Conservation (phyloP, 106 monocot species). For the Triglochin maritima region DNA sequence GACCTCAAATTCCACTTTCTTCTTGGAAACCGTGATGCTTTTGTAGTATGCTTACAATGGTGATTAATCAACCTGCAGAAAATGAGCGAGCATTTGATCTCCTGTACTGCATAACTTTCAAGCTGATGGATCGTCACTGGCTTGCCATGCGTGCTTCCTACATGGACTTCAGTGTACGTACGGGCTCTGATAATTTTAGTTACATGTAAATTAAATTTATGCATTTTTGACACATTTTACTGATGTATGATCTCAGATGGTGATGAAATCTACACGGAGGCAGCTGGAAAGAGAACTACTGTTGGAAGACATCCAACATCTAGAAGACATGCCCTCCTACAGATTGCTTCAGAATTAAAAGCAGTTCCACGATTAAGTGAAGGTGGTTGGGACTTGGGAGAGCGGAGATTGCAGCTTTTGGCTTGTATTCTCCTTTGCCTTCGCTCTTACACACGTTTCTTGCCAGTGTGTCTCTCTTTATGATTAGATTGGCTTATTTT, state of each 20-base stretch:
- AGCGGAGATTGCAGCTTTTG: no score
- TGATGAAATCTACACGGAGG: conserved; percentile 38
- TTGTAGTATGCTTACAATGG: background rate
- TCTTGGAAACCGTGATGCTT: no score
- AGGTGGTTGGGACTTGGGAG: no score
- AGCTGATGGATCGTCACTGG: conserved; percentile 90
- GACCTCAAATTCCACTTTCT: no score
- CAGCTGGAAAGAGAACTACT: conserved; percentile 37
- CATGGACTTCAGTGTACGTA: conserved; percentile 67
- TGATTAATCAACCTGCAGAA: conserved; percentile 30
- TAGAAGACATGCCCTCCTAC: conserved; percentile 43
- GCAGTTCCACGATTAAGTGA: background rate
- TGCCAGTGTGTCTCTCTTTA: no score
- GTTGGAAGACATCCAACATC: conserved; percentile 31
- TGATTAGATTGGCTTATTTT: no score
- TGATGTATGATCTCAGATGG: conserved; percentile 18
- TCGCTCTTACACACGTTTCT: no score
- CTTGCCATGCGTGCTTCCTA: conserved; percentile 76
- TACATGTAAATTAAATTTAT: background rate
- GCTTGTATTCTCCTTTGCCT: no score
- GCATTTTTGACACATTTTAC: no score
- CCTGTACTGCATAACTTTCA: conserved; percentile 82
- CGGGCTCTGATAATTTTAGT: background rate
- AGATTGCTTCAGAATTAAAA: conserved; percentile 16
- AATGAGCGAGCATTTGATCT: conserved; percentile 75